Evolutionary conservation across 441 rosid genomes (phyloP), one percentile per base, ranked within the genome.

Genomic region (Flueggea neowawraea): DNA sequence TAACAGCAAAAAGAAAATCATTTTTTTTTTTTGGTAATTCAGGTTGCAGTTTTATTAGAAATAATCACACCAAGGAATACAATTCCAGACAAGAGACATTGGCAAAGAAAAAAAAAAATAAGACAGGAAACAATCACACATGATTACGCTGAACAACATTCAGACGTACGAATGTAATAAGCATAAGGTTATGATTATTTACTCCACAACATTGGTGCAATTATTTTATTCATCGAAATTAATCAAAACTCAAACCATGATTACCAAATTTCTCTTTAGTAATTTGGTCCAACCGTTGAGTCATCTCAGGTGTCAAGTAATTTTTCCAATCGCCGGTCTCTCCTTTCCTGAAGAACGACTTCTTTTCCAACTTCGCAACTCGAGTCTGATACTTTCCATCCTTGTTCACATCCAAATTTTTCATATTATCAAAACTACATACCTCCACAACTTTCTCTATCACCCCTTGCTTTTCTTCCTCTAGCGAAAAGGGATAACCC

Each of bases 391-490:
- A 12, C 2, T 13, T n/a, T 31, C 36, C 49, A 12, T 31, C 22
- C 59, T 54, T 54, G 36, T 54, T 63, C 22, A 54, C 60, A 5
- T 63, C 60, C 44, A 63, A 44, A 15, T 45, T 47, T 43, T 56
- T 54, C 31, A 63, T 11, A 14, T 31, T 6, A 5, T 43, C 31
- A 47, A 49, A n/a, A 55, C 28, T 10, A 16, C 55, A 51, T 9
- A 51, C 9, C n/a, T 6, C 4, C 3, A 16, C 9, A 14, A 51
- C 17, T 16, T 63, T 8, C 4, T 63, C 41, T 16, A 54, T 41
- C 12, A 5, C 16, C 3, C 66, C 66, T 16, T 63, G 22, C 12
- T 31, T n/a, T 47, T 53, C 66, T 43, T 63, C 59, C 22, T 63
- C 58, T 0, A 31, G 0, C 3, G 50, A 32, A 47, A 61, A 61